Evolutionary conservation across 148 eudicot species (phyloP).

Genomic region (Camellia granthamiana): DNA sequence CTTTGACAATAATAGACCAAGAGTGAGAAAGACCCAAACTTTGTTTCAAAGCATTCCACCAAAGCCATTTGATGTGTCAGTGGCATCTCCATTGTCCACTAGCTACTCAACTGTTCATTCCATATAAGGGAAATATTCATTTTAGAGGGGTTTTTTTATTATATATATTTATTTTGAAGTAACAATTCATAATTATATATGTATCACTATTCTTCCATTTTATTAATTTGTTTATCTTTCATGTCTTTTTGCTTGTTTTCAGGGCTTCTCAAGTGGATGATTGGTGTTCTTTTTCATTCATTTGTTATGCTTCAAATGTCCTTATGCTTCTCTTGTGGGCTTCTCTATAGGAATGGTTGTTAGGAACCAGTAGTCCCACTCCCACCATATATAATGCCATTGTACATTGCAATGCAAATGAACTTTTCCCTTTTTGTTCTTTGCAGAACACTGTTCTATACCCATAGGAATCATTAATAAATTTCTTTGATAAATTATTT

Average conservation of each 20-base stretch:
- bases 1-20: too few relatives aligned
- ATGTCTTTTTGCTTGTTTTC: neutral
- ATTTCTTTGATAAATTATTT: too few relatives aligned
- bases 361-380: neutral
- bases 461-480: too few relatives aligned
- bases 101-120: too few relatives aligned
- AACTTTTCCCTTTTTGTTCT: neutral
- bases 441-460: too few relatives aligned
- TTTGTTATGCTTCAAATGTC: neutral
- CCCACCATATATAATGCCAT: neutral
- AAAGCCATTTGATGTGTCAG: too few relatives aligned
- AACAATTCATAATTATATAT: too few relatives aligned
- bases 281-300: neutral
- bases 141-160: too few relatives aligned
- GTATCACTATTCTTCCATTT: too few relatives aligned
- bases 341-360: neutral
- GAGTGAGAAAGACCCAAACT: neutral
- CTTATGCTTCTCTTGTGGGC: neutral
- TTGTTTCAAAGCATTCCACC: slow-evolving; percentile 3
- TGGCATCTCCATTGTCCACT: too few relatives aligned
- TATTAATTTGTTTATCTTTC: neutral
- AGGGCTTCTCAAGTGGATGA: neutral
- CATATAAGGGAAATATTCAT: too few relatives aligned
- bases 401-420: neutral
- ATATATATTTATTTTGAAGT: too few relatives aligned